Percentiles rank a stretch among this genome's conserved stretches.
Evolutionary conservation across 352 stramenopile genomes (phyloP).

Genomic region (Phytophthora pini): DNA sequence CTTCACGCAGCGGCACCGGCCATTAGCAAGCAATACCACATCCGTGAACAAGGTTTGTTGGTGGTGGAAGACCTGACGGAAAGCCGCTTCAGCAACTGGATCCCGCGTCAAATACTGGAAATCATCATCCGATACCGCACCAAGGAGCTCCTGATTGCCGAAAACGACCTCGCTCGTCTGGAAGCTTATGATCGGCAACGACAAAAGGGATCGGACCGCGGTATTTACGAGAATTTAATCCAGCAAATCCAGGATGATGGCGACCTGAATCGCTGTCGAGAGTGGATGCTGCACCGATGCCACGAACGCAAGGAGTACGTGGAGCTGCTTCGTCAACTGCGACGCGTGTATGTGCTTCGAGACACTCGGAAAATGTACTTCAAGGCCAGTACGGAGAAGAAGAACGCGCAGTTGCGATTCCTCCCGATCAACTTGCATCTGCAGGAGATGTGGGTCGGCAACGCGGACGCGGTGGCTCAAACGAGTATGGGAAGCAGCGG

Average conservation of each 20-base stretch:
- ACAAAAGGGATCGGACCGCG: slow-evolving; percentile 80
- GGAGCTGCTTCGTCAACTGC: slow-evolving; percentile 62
- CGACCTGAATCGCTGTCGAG: slow-evolving; percentile 80
- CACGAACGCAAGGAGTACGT: slow-evolving; percentile 78
- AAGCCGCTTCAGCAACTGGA: slow-evolving; percentile 85
- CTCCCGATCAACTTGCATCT: slow-evolving; percentile 87
- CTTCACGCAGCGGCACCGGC: slow-evolving; percentile 56
- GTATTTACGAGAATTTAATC: slow-evolving; percentile 90
- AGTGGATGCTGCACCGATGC: slow-evolving; percentile 85
- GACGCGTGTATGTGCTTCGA: slow-evolving; percentile 69
- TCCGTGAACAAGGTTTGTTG: slow-evolving; percentile 80
- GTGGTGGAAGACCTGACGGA: slow-evolving; percentile 88
- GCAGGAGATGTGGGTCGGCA: slow-evolving; percentile 89
- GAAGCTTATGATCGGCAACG: slow-evolving; percentile 80
- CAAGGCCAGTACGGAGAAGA: slow-evolving; percentile 89
- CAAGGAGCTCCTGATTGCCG: slow-evolving; percentile 76
- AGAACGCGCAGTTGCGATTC: slow-evolving; percentile 80
- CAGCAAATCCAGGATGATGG: slow-evolving; percentile 90
- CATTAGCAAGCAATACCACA: slow-evolving; percentile 88
- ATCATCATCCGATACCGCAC: slow-evolving; percentile 79
- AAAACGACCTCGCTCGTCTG: slow-evolving; percentile 79
- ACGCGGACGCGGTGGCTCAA: slow-evolving; percentile 46
- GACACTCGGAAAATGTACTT: slow-evolving; percentile 85
- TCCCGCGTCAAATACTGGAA: slow-evolving; percentile 83
- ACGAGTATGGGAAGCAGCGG: slow-evolving; percentile 40